A percentile compares a stretch with the other conserved stretches of the same genome.
Evolutionary conservation across 1,284 basidiomycete genomes (phyloP).

Genomic region (Amylostereum areolatum): DNA sequence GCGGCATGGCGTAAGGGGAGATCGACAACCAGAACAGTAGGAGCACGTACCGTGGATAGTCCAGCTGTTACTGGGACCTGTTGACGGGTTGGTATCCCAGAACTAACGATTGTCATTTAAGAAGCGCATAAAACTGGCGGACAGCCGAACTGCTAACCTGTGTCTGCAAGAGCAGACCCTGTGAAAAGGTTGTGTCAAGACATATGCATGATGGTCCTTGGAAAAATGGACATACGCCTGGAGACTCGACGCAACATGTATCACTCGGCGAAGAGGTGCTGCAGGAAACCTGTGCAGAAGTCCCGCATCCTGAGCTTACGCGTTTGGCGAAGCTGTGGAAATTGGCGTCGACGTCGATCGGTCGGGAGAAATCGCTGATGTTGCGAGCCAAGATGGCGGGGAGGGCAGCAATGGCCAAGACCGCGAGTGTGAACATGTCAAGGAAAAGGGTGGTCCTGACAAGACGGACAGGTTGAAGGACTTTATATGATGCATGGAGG

Average conservation of each 20-base stretch:
- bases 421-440: too few relatives aligned
- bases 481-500: too few relatives aligned
- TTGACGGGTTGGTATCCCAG: slow-evolving; percentile 35
- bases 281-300: slow-evolving; percentile 13
- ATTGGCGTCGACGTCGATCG: background rate
- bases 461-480: too few relatives aligned
- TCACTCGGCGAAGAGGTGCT: slow-evolving; percentile 14
- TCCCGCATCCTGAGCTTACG: slow-evolving; percentile 26
- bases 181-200: slow-evolving; percentile 4
- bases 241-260: slow-evolving; percentile 29
- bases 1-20: too few relatives aligned
- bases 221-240: slow-evolving; percentile 42
- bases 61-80: slow-evolving; percentile 65
- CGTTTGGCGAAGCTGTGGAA: slow-evolving; percentile 18
- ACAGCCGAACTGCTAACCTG: slow-evolving; percentile 24
- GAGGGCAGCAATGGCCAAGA: too few relatives aligned
- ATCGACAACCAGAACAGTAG: too few relatives aligned
- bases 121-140: too few relatives aligned
- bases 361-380: too few relatives aligned
- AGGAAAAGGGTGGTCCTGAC: too few relatives aligned
- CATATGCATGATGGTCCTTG: slow-evolving; percentile 47
- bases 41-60: slow-evolving; percentile 50
- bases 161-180: background rate
- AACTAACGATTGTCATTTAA: too few relatives aligned
- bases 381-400: too few relatives aligned